phyloP scores from a whole-genome alignment of 2,329 filamentous ascomycete genomes.

The Curvularia lunata region DNA sequence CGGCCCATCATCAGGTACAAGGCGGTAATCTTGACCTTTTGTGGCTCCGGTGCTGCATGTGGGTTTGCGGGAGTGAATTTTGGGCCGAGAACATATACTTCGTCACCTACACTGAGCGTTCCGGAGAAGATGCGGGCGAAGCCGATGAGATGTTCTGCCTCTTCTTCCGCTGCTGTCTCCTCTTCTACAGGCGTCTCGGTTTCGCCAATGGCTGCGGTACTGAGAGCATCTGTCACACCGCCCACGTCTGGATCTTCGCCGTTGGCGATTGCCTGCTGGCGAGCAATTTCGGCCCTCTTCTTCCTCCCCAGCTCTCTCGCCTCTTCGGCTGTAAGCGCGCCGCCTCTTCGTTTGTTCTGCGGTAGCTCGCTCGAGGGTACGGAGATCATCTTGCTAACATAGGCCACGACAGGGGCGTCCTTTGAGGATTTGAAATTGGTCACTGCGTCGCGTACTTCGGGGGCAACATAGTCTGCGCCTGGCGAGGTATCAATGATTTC shows the following conservation, averaged over 20 bases:
- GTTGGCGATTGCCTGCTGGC: slow-evolving; percentile 68
- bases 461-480: slow-evolving; percentile 73
- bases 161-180: slow-evolving; percentile 63
- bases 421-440: slow-evolving; percentile 73
- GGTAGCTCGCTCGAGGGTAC: slow-evolving; percentile 91
- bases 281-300: slow-evolving; percentile 87
- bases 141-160: slow-evolving; percentile 88
- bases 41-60: slow-evolving; percentile 72
- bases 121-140: slow-evolving; percentile 95
- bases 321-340: slow-evolving; percentile 81
- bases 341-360: slow-evolving; percentile 76
- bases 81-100: slow-evolving; percentile 86
- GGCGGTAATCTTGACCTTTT: slow-evolving; percentile 82
- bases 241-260: slow-evolving; percentile 56
- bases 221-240: slow-evolving; percentile 65
- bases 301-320: slow-evolving; percentile 84
- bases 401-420: slow-evolving; percentile 83
- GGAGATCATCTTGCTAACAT: slow-evolving; percentile 98
- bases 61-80: slow-evolving; percentile 88
- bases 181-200: slow-evolving; percentile 42
- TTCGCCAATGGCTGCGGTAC: slow-evolving; percentile 61
- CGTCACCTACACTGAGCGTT: slow-evolving; percentile 85
- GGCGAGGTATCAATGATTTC: slow-evolving; percentile 81
- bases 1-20: slow-evolving; percentile 97
- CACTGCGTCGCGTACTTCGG: slow-evolving; percentile 78